Conservation (phyloP, 2,329 filamentous ascomycete species). For the Cordyceps tenuipes region DNA sequence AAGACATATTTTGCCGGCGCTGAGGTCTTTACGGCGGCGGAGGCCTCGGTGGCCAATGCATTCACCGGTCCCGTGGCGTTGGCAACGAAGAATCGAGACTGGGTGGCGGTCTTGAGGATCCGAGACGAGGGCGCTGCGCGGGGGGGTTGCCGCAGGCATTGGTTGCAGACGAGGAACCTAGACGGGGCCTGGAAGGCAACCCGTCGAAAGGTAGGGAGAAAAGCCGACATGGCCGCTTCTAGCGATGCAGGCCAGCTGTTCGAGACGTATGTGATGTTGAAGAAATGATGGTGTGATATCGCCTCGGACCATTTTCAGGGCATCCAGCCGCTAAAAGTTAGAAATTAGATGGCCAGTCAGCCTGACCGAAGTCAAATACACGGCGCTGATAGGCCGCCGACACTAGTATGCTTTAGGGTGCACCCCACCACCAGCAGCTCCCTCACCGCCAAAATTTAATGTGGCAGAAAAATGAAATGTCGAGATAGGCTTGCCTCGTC, state of each 20-base stretch:
- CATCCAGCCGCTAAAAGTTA: not conserved
- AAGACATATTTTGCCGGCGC: constrained; percentile 31
- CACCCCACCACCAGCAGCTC: constrained; percentile 19
- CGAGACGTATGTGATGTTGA: not conserved
- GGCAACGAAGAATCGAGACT: constrained; percentile 31
- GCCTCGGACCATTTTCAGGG: not conserved
- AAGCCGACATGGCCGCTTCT: constrained; percentile 29
- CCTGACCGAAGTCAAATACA: constrained; percentile 10
- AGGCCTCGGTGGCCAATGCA: constrained; percentile 20
- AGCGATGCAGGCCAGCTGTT: constrained; percentile 5
- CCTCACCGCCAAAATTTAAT: constrained; percentile 25
- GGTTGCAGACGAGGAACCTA: constrained; percentile 38
- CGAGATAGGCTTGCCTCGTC: not conserved
- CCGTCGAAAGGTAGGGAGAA: constrained; percentile 35
- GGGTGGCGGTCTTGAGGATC: constrained; percentile 29
- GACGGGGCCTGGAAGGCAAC: constrained; percentile 30
- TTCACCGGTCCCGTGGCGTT: constrained; percentile 23
- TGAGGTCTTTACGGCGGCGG: constrained; percentile 19
- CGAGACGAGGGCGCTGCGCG: constrained; percentile 28
- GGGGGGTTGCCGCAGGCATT: constrained; percentile 35
- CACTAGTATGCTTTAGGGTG: constrained; percentile 10
- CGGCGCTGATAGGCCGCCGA: constrained; percentile 22
- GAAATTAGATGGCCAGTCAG: not conserved
- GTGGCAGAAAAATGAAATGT: constrained; percentile 23
- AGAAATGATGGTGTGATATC: constrained; percentile 12